A percentile compares a stretch with the other conserved stretches of the same genome.
Conservation (phyloP, 371 early-diverging fungal genomes). For the Hamiltosporidium magnivora region DNA sequence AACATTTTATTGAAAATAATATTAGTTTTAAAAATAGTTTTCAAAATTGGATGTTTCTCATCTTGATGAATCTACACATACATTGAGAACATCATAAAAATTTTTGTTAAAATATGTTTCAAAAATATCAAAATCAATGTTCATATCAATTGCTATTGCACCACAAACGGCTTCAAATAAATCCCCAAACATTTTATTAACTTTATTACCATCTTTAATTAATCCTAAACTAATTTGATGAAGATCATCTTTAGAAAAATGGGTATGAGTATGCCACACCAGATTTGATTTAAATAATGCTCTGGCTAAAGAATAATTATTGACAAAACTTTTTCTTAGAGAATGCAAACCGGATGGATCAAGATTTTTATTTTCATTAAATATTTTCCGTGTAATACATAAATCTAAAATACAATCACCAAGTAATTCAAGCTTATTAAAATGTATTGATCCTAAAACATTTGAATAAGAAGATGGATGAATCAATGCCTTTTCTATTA, state of each 20-base stretch:
- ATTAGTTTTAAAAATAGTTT: too few relatives aligned
- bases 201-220: not conserved
- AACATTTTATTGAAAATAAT: too few relatives aligned
- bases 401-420: slow-evolving; percentile 44
- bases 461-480: slow-evolving; percentile 32
- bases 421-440: slow-evolving; percentile 32
- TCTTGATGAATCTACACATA: not conserved
- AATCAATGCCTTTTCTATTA: slow-evolving; percentile 41
- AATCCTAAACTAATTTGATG: slow-evolving; percentile 2
- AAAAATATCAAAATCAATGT: slow-evolving; percentile 11
- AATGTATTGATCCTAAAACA: slow-evolving; percentile 20
- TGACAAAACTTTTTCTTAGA: slow-evolving; percentile 27
- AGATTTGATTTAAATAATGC: slow-evolving; percentile 17
- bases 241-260: not conserved
- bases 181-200: slow-evolving; percentile 32
- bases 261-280: slow-evolving; percentile 6
- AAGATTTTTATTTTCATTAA: slow-evolving; percentile 1
- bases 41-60: not conserved
- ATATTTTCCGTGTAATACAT: slow-evolving; percentile 23
- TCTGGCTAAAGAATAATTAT: slow-evolving; percentile 24
- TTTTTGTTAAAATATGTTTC: not conserved
- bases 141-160: slow-evolving; percentile 37
- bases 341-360: slow-evolving; percentile 21
- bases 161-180: slow-evolving; percentile 43
- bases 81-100: not conserved